Evolutionary conservation across 805 yeast species (phyloP).

Genomic region (Wickerhamiella sorbophila): DNA sequence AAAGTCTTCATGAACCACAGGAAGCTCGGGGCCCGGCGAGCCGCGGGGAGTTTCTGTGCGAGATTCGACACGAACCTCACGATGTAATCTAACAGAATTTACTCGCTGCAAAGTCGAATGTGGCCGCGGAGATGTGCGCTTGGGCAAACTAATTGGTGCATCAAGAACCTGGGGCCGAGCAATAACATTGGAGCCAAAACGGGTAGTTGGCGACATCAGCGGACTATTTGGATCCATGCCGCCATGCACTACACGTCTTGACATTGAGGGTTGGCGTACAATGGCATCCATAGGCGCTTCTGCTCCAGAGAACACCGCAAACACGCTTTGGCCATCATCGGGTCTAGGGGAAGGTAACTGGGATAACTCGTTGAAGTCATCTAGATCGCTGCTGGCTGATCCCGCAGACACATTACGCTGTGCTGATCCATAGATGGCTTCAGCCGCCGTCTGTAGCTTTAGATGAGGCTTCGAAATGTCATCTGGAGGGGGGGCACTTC

Average conservation of each 20-base stretch:
- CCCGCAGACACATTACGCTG: background rate
- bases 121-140: conserved; percentile 4
- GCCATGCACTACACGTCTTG: conserved; percentile 1
- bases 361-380: conserved; percentile 5
- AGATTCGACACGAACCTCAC: background rate
- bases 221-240: background rate
- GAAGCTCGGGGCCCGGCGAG: background rate
- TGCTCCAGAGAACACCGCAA: conserved; percentile 5
- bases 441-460: too few species aligned
- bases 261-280: conserved; percentile 4
- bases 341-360: conserved; percentile 9
- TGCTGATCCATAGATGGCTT: background rate
- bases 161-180: conserved; percentile 1
- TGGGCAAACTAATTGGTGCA: conserved; percentile 6
- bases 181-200: background rate
- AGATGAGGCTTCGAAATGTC: too few species aligned
- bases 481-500: background rate
- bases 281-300: background rate
- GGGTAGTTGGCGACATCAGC: background rate
- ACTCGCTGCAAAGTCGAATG: background rate
- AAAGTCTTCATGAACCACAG: background rate
- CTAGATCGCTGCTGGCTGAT: background rate
- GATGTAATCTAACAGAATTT: background rate
- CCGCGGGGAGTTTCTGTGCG: background rate
- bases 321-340: conserved; percentile 3